phyloP scores from a whole-genome alignment of 371 early-diverging fungal genomes.

The Mortierella sp. region DNA sequence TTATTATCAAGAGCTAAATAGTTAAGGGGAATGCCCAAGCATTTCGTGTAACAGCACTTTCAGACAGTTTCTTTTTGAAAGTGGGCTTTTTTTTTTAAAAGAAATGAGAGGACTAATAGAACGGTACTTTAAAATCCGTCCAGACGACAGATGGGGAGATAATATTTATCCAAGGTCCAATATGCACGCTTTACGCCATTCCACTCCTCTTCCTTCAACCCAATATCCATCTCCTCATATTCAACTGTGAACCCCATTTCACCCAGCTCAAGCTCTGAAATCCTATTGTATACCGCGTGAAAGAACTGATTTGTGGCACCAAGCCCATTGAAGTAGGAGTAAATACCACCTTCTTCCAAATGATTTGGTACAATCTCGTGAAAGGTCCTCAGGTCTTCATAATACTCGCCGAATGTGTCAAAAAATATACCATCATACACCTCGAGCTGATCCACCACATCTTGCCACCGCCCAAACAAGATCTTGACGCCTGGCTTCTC shows the following conservation, averaged over 20 bases:
- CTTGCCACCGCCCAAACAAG: conserved; percentile 95
- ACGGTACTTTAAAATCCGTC: conserved; percentile 34
- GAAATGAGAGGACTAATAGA: too few species aligned
- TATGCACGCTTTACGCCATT: conserved; percentile 87
- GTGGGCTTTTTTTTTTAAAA: too few species aligned
- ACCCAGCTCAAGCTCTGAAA: conserved; percentile 85
- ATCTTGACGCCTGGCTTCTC: conserved; percentile 87
- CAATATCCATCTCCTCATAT: conserved; percentile 79
- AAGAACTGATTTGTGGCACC: conserved; percentile 95
- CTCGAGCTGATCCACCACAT: conserved; percentile 81
- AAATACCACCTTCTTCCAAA: conserved; percentile 82
- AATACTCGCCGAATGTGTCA: conserved; percentile 96
- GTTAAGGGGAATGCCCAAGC: too few species aligned
- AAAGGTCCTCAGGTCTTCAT: conserved; percentile 90
- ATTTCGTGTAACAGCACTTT: too few species aligned
- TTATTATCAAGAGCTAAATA: too few species aligned
- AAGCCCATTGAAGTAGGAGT: conserved; percentile 96
- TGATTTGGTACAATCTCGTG: conserved; percentile 87
- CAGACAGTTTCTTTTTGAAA: background rate
- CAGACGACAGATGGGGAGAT: conserved; percentile 78
- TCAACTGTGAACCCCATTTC: conserved; percentile 84
- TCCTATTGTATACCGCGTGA: conserved; percentile 92
- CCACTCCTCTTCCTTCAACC: conserved; percentile 89
- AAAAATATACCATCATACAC: conserved; percentile 92
- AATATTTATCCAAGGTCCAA: conserved; percentile 86